A percentile compares a stretch with the other conserved stretches of the same genome.
Evolutionary conservation across 257 asterid genomes (phyloP).

Genomic region (Forsythia suspensa): DNA sequence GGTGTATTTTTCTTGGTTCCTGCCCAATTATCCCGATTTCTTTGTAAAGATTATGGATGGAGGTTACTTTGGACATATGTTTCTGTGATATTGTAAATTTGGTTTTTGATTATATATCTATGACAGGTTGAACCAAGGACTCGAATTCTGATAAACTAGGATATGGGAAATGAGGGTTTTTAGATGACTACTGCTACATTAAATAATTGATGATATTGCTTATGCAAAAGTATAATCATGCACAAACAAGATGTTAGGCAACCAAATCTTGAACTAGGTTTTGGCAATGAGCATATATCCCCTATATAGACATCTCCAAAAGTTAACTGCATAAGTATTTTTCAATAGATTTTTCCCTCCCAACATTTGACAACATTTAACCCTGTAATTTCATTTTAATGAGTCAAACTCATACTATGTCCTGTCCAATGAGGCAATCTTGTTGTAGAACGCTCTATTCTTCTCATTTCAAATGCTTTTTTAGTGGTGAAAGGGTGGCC

Average conservation of each 20-base stretch:
- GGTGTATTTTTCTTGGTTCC: neutral
- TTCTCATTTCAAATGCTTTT: neutral
- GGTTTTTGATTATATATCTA: neutral
- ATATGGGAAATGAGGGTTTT: neutral
- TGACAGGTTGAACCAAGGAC: neutral
- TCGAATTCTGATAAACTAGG: neutral
- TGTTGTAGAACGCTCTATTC: neutral
- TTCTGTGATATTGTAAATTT: neutral
- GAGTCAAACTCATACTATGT: neutral
- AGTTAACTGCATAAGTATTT: too few species aligned
- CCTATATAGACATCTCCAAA: neutral
- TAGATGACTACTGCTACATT: neutral
- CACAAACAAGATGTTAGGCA: neutral
- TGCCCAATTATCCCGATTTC: constrained; percentile 1
- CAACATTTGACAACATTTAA: neutral
- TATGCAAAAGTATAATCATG: neutral
- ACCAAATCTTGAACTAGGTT: neutral
- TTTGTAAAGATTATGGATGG: constrained; percentile 16
- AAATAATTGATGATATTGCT: too few species aligned
- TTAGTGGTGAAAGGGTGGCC: neutral
- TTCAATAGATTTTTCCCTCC: neutral
- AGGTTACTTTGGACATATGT: neutral
- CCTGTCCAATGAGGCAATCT: neutral
- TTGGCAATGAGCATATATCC: neutral
- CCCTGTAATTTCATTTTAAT: neutral